A percentile compares a stretch with the other conserved stretches of the same genome.
phyloP scores from a whole-genome alignment of 2,329 filamentous ascomycete species.

The Emericellopsis atlantica region DNA sequence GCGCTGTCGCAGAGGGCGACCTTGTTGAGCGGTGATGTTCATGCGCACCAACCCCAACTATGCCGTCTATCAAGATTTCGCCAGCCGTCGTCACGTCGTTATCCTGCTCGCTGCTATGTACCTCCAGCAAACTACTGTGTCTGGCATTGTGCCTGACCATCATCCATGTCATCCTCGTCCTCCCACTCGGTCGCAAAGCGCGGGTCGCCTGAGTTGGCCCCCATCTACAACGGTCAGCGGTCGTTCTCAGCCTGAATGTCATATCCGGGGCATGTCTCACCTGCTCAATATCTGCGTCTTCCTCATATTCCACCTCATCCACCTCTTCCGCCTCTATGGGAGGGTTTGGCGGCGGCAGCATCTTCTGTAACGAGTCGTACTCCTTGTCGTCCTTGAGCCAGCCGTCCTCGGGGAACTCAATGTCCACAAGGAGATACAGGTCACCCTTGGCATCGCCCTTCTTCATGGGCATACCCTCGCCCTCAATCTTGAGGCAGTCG shows the following conservation, averaged over 20 bases:
- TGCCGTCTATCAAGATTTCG: not conserved
- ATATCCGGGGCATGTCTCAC: constrained; percentile 24
- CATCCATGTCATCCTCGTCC: constrained; percentile 59
- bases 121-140: constrained; percentile 43
- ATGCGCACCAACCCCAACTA: not conserved
- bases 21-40: not conserved
- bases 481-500: constrained; percentile 72
- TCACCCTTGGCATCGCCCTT: constrained; percentile 74
- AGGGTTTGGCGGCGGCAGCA: constrained; percentile 55
- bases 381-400: constrained; percentile 66
- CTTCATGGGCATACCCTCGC: constrained; percentile 93
- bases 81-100: constrained; percentile 1
- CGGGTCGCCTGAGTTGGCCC: constrained; percentile 57
- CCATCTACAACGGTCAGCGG: constrained; percentile 40
- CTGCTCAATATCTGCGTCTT: constrained; percentile 72
- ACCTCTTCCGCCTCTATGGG: constrained; percentile 59
- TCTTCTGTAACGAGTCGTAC: constrained; percentile 57
- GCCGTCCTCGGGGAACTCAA: constrained; percentile 78
- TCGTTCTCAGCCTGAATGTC: constrained; percentile 2
- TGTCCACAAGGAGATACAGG: constrained; percentile 72
- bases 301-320: constrained; percentile 80
- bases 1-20: too few species aligned
- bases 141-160: constrained; percentile 56
- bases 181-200: constrained; percentile 55
- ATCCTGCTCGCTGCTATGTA: not conserved